Percentiles rank a stretch among this genome's conserved stretches.
Conservation (phyloP, 768 basidiomycete species). For the Fomitopsis serialis region DNA sequence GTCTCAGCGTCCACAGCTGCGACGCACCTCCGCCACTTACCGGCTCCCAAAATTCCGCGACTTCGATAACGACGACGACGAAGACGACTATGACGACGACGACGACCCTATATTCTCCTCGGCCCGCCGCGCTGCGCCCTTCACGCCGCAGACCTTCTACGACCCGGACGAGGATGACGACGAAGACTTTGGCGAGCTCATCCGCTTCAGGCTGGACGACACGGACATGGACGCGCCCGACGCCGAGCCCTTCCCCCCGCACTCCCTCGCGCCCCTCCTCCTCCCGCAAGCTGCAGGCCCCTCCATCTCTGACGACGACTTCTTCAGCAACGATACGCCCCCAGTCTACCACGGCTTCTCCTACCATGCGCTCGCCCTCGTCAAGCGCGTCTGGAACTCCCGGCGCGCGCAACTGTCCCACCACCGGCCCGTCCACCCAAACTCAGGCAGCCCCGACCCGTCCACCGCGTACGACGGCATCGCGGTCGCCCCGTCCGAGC, state of each 20-base stretch:
- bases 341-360: conserved; percentile 54
- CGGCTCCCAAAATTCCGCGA: not conserved
- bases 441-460: conserved; percentile 3
- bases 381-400: conserved; percentile 58
- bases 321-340: conserved; percentile 1
- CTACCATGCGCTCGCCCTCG: conserved; percentile 49
- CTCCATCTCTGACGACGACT: not conserved
- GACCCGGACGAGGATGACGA: not conserved
- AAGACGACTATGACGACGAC: conserved; percentile 1
- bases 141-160: not conserved
- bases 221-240: not conserved
- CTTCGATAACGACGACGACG: not conserved
- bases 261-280: not conserved
- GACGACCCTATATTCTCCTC: not conserved
- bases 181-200: not conserved
- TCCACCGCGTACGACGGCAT: conserved; percentile 19
- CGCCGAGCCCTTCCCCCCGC: not conserved
- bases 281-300: not conserved
- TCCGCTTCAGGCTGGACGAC: not conserved
- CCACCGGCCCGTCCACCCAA: conserved; percentile 8
- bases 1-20: conserved; percentile 1
- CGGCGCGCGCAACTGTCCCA: conserved; percentile 49
- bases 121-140: not conserved
- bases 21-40: not conserved
- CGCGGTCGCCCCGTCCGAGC: conserved; percentile 4